phyloP scores from a whole-genome alignment of 1,284 basidiomycete species.

The Sanghuangporus weigelae region DNA sequence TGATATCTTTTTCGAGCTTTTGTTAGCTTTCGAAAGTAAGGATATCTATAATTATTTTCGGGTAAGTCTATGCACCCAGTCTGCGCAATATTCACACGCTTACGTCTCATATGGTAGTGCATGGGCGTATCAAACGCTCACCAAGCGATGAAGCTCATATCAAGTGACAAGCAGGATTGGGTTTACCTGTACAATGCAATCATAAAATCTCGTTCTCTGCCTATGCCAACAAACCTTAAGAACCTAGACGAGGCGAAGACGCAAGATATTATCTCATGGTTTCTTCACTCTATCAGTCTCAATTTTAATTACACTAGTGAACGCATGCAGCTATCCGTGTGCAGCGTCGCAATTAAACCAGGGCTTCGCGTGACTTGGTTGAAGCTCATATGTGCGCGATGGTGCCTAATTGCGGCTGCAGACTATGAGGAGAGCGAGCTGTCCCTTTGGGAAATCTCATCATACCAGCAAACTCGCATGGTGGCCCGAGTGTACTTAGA shows the following conservation, averaged over 20 bases:
- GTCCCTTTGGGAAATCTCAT: not conserved
- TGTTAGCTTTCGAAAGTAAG: no score
- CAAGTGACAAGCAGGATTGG: not conserved
- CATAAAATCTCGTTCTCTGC: not conserved
- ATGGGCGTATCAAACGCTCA: no score
- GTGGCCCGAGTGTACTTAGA: not conserved
- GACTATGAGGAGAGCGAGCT: not conserved
- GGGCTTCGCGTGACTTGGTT: slow-evolving; percentile 1
- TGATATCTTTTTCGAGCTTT: no score
- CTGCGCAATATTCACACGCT: no score
- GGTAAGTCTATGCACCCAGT: no score
- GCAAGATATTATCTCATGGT: not conserved
- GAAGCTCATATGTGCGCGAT: not conserved
- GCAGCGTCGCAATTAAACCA: not conserved
- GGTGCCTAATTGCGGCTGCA: slow-evolving; percentile 6
- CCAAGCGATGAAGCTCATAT: not conserved
- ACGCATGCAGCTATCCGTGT: not conserved
- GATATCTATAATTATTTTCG: no score
- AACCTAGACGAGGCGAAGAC: not conserved
- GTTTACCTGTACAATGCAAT: not conserved
- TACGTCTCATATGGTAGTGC: no score
- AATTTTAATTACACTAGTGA: not conserved
- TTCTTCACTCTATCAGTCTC: not conserved
- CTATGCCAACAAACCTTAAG: not conserved
- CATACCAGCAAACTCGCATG: no score